Conservation (phyloP, 352 stramenopile species). For the Pythium rishiriense region DNA sequence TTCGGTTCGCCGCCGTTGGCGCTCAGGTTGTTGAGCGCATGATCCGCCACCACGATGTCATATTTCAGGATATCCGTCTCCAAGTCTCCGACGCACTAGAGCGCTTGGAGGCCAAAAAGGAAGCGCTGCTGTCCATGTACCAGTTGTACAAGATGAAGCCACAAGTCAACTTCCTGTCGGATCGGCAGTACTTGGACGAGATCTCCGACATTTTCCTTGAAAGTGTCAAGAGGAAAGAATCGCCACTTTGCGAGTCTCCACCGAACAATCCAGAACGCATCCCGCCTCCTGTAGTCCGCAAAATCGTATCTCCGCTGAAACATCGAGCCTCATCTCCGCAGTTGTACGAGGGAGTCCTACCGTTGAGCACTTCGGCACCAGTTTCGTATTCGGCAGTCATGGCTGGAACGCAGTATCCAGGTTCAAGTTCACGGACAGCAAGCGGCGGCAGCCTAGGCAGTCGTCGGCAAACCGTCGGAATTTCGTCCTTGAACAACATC, state of each 20-base stretch:
- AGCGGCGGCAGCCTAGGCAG: constrained; percentile 28
- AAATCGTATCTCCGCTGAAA: constrained; percentile 24
- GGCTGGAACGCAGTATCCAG: not conserved
- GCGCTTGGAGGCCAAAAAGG: constrained; percentile 64
- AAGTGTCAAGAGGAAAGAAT: constrained; percentile 35
- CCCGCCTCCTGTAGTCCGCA: constrained; percentile 21
- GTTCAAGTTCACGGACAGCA: constrained; percentile 12
- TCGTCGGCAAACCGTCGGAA: constrained; percentile 37
- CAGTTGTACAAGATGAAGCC: constrained; percentile 71
- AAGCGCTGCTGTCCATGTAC: constrained; percentile 57
- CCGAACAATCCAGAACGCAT: constrained; percentile 27
- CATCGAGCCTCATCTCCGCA: constrained; percentile 30
- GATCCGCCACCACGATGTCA: constrained; percentile 72
- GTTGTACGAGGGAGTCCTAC: constrained; percentile 26
- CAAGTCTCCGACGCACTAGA: constrained; percentile 66
- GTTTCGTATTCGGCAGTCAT: constrained; percentile 10
- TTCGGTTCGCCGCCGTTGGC: constrained; percentile 71
- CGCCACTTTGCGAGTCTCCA: constrained; percentile 19
- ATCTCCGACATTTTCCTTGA: constrained; percentile 59
- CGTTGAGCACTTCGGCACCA: constrained; percentile 20
- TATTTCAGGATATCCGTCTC: constrained; percentile 72
- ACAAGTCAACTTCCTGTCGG: constrained; percentile 65
- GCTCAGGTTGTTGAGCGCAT: constrained; percentile 78
- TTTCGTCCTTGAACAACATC: constrained; percentile 23
- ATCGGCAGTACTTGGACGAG: constrained; percentile 63